Evolutionary conservation across 192 early-diverging fungal genomes (phyloP).

Genomic region (Backusella sp.): DNA sequence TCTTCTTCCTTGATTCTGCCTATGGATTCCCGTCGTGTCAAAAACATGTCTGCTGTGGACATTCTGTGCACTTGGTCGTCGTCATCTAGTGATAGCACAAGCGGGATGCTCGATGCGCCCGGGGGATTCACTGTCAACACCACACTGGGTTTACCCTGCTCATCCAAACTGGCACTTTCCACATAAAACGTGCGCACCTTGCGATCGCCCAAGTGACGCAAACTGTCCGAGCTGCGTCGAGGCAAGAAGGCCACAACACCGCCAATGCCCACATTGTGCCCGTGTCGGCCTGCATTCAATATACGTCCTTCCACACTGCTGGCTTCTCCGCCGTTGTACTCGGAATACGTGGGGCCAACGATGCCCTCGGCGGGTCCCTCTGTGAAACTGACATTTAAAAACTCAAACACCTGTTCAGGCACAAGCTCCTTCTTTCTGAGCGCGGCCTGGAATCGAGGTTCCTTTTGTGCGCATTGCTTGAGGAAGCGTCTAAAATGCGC

Average conservation of each 20-base stretch:
- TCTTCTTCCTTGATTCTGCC: neutral
- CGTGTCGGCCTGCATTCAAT: conserved; percentile 43
- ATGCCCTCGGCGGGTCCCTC: conserved; percentile 22
- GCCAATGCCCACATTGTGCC: conserved; percentile 63
- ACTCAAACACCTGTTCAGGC: conserved; percentile 31
- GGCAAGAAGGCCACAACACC: conserved; percentile 62
- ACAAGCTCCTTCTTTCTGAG: conserved; percentile 20
- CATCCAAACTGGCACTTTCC: conserved; percentile 49
- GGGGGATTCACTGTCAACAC: conserved; percentile 13
- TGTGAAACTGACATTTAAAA: conserved; percentile 22
- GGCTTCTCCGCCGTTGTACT: conserved; percentile 22
- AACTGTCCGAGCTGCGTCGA: conserved; percentile 11
- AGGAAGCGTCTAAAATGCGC: conserved; percentile 61
- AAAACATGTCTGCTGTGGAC: neutral
- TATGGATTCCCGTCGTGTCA: conserved; percentile 1
- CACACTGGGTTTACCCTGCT: conserved; percentile 45
- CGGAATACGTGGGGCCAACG: conserved; percentile 53
- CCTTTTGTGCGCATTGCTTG: conserved; percentile 45
- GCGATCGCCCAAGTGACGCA: conserved; percentile 25
- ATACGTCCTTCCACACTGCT: conserved; percentile 59
- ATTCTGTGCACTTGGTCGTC: neutral
- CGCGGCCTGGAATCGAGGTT: conserved; percentile 23
- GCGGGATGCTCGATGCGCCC: neutral
- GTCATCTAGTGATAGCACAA: neutral
- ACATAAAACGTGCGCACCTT: conserved; percentile 61